phyloP scores from a whole-genome alignment of 1,284 basidiomycete species.

The Cryptococcus wingfieldii region DNA sequence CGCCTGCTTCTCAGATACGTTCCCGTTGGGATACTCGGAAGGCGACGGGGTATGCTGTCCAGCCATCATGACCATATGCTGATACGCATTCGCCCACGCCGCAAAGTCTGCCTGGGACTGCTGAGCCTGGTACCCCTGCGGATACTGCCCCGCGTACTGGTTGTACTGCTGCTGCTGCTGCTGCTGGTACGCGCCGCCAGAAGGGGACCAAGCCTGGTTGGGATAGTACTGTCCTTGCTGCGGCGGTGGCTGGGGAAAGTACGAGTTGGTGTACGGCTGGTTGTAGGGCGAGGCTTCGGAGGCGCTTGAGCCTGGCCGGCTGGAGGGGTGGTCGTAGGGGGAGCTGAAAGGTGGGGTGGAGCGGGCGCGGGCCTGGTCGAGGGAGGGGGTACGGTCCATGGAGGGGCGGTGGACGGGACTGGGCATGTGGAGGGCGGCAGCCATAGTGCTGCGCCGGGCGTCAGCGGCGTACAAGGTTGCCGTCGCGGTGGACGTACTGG shows the following conservation, averaged over 20 bases:
- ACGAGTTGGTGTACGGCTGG: constrained; percentile 15
- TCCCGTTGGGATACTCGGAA: constrained; percentile 15
- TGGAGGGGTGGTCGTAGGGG: constrained; percentile 24
- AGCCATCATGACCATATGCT: constrained; percentile 42
- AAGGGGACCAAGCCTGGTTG: too few species aligned
- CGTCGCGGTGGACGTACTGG: too few species aligned
- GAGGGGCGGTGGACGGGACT: constrained; percentile 36
- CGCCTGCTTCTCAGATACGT: constrained; percentile 19
- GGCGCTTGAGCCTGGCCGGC: constrained; percentile 19
- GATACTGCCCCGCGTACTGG: too few species aligned
- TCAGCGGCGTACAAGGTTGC: too few species aligned
- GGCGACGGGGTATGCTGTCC: constrained; percentile 19
- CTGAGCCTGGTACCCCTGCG: constrained; percentile 32
- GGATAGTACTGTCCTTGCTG: too few species aligned
- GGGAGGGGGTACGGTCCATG: constrained; percentile 42
- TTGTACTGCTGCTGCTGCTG: too few species aligned
- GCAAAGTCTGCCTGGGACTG: constrained; percentile 40
- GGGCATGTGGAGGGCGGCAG: constrained; percentile 37
- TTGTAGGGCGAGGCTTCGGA: constrained; percentile 21
- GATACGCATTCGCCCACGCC: constrained; percentile 46
- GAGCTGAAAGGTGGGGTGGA: constrained; percentile 27
- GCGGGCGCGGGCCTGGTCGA: constrained; percentile 33
- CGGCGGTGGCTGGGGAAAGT: constrained; percentile 10
- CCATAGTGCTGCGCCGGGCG: constrained; percentile 30
- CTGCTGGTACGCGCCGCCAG: too few species aligned